Percentiles rank a stretch among this genome's conserved stretches.
Evolutionary conservation across 2,329 filamentous ascomycete genomes (phyloP).

Genomic region (Stemphylium vesicarium): DNA sequence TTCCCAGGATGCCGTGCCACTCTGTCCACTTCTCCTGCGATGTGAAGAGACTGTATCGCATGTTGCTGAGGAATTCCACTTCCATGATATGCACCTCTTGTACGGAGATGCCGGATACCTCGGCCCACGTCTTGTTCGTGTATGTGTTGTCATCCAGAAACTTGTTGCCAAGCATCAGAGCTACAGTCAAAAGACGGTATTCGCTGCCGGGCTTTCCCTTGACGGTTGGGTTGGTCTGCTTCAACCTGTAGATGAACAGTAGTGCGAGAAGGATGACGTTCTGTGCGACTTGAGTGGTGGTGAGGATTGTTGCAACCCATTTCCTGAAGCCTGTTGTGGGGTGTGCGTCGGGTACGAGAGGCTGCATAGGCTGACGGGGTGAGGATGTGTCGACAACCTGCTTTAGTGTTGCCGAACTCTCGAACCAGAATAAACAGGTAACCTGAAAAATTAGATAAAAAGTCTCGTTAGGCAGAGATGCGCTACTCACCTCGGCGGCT

Average conservation of each 20-base stretch:
- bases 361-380: conserved; percentile 53
- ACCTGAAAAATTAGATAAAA: conserved; percentile 62
- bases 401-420: conserved; percentile 79
- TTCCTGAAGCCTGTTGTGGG: conserved; percentile 84
- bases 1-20: conserved; percentile 83
- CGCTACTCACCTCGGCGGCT: conserved; percentile 47
- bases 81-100: conserved; percentile 99
- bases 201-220: conserved; percentile 93
- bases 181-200: conserved; percentile 89
- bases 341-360: conserved; percentile 73
- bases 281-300: conserved; percentile 93
- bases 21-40: conserved; percentile 85
- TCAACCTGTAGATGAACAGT: conserved; percentile 90
- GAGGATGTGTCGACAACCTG: conserved; percentile 69
- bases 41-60: conserved; percentile 90
- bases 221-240: conserved; percentile 86
- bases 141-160: conserved; percentile 99
- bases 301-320: conserved; percentile 90
- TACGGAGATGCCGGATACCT: conserved; percentile 92
- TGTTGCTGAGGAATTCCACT: conserved; percentile 98
- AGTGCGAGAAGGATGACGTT: conserved; percentile 92
- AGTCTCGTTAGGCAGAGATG: neutral
- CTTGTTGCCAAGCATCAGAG: conserved; percentile 97
- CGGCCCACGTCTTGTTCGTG: conserved; percentile 99
- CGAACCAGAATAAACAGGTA: conserved; percentile 97